A percentile compares a stretch with the other conserved stretches of the same genome.
Evolutionary conservation across 2,329 filamentous ascomycete species (phyloP).

Genomic region (Lasiodiplodia hormozganensis): DNA sequence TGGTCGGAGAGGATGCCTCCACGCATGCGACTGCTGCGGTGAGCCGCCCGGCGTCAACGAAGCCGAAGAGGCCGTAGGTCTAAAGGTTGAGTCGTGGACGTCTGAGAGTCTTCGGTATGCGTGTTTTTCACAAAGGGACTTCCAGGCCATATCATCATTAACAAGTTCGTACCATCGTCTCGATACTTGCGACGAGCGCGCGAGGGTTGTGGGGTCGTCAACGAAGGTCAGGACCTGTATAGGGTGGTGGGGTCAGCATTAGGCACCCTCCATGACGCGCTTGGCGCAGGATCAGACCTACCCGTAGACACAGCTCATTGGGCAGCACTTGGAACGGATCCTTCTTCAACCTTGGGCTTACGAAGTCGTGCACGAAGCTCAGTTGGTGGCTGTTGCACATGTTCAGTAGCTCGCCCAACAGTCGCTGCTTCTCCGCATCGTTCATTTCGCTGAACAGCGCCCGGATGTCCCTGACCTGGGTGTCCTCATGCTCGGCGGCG

Average conservation of each 20-base stretch:
- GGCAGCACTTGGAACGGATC: constrained; percentile 93
- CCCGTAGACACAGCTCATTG: constrained; percentile 88
- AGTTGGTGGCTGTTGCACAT: constrained; percentile 94
- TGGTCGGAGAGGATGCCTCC: constrained; percentile 5
- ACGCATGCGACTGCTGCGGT: constrained; percentile 20
- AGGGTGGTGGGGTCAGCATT: constrained; percentile 25
- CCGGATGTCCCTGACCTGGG: constrained; percentile 79
- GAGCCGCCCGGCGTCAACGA: constrained; percentile 32
- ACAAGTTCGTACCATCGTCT: constrained; percentile 90
- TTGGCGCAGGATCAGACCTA: constrained; percentile 55
- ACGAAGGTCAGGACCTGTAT: constrained; percentile 89
- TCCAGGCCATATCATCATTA: constrained; percentile 98
- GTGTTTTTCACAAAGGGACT: constrained; percentile 94
- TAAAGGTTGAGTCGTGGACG: constrained; percentile 39
- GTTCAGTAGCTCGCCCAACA: constrained; percentile 88
- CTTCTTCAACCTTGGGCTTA: constrained; percentile 92
- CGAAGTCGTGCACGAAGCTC: constrained; percentile 95
- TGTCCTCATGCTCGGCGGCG: constrained; percentile 80
- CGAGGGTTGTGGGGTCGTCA: constrained; percentile 93
- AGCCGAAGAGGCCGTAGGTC: not conserved
- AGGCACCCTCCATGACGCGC: constrained; percentile 9
- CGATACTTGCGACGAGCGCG: constrained; percentile 94
- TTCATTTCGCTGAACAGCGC: constrained; percentile 81
- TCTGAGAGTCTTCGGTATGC: constrained; percentile 72
- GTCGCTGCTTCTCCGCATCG: constrained; percentile 76